phyloP scores from a whole-genome alignment of 306 rosid genomes.

The Rubus idaeus region DNA sequence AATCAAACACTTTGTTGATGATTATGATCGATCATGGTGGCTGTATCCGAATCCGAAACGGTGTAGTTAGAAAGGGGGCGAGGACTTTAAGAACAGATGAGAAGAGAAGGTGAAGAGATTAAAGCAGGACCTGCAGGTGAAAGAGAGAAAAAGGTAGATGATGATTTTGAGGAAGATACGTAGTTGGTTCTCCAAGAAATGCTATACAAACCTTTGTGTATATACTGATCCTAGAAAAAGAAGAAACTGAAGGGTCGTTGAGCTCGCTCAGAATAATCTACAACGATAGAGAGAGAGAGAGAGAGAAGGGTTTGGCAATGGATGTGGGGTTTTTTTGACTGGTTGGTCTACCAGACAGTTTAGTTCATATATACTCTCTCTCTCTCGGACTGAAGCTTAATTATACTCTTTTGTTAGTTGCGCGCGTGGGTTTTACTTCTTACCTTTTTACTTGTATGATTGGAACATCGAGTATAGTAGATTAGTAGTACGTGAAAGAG shows the following conservation, averaged over 20 bases:
- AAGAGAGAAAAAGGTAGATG: constrained; percentile 29
- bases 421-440: neutral
- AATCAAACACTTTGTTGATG: neutral
- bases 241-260: constrained; percentile 47
- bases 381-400: neutral
- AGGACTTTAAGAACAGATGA: neutral
- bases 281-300: constrained; percentile 17
- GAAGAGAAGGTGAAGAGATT: constrained; percentile 17
- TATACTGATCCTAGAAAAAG: neutral
- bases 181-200: constrained; percentile 36
- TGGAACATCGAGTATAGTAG: neutral
- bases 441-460: neutral
- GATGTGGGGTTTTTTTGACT: constrained; percentile 49
- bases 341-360: constrained; percentile 82
- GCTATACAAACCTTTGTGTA: neutral
- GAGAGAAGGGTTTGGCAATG: neutral
- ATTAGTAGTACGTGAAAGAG: neutral
- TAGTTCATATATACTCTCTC: constrained; percentile 21
- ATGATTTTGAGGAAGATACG: constrained; percentile 75
- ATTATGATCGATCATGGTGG: neutral
- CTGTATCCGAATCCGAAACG: neutral
- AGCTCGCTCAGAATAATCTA: neutral
- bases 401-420: constrained; percentile 34
- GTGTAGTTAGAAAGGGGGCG: constrained; percentile 2
- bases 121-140: constrained; percentile 20